These are phyloP conservation scores for Kuraishia piskuri DNA, from an alignment of 805 yeast genomes.

Conservation along the genomic window DNA sequence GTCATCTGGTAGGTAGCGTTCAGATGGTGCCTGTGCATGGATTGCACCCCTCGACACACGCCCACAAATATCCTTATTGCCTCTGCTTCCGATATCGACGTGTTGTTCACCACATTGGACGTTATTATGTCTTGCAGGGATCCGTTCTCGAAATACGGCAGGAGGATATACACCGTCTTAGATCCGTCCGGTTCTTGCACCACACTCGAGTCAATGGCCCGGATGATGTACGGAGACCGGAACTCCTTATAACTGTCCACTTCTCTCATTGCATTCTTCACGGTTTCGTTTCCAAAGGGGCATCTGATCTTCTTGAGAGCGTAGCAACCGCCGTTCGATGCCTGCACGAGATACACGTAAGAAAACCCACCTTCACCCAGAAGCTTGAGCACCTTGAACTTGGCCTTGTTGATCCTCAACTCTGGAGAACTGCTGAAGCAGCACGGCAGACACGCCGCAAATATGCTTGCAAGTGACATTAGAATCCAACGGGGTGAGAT, in stretches of 20 bases:
- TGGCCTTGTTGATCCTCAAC: conserved; percentile 51
- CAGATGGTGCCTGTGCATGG: conserved; percentile 60
- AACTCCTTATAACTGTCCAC: conserved; percentile 69
- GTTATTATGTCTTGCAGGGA: conserved; percentile 80
- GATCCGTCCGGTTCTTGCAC: conserved; percentile 74
- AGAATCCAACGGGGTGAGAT: background rate
- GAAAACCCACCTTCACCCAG: conserved; percentile 90
- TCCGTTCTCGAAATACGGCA: conserved; percentile 70
- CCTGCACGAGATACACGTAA: conserved; percentile 71
- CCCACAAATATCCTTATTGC: conserved; percentile 58
- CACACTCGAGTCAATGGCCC: conserved; percentile 61
- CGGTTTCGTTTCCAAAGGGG: conserved; percentile 75
- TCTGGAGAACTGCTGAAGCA: conserved; percentile 30
- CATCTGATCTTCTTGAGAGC: conserved; percentile 85
- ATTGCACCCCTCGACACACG: conserved; percentile 63
- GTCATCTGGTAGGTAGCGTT: conserved; percentile 12
- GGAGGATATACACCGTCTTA: conserved; percentile 64
- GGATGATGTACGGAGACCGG: conserved; percentile 56
- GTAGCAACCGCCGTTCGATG: conserved; percentile 37
- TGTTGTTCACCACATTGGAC: conserved; percentile 46
- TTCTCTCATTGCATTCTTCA: conserved; percentile 68
- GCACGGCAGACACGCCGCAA: conserved; percentile 5
- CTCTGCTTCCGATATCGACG: conserved; percentile 50
- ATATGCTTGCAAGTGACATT: background rate
- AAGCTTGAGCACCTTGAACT: conserved; percentile 56